phyloP scores from a whole-genome alignment of 78 protist species.

The slime mould (Dictyostelium discoideum) region DNA sequence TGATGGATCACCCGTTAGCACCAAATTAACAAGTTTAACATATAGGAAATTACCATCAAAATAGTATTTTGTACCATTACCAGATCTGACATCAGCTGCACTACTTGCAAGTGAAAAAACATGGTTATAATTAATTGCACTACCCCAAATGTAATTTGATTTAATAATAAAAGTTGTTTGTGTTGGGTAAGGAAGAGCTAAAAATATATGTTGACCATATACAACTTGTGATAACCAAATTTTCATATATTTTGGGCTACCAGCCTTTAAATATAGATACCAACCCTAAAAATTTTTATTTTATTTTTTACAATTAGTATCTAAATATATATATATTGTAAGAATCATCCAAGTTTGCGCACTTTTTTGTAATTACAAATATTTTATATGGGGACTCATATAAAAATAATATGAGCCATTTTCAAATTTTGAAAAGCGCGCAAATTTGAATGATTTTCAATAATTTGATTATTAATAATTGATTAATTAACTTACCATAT shows the following conservation, averaged over 20 bases:
- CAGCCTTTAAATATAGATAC: constrained; percentile 14
- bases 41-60: constrained; percentile 31
- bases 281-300: constrained; percentile 8
- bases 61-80: constrained; percentile 32
- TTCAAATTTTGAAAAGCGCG: no score
- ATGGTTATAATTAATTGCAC: background rate
- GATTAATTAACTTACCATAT: background rate
- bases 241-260: constrained; percentile 32
- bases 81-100: constrained; percentile 17
- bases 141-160: background rate
- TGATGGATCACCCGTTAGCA: background rate
- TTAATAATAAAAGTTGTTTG: constrained; percentile 18
- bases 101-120: background rate
- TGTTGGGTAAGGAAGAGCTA: background rate
- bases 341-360: no score
- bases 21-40: constrained; percentile 16
- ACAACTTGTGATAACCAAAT: constrained; percentile 24
- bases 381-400: no score
- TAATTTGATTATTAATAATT: background rate
- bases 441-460: no score
- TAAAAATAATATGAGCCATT: no score
- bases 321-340: no score
- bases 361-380: no score
- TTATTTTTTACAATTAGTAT: no score
- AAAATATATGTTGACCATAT: constrained; percentile 19